Evolutionary conservation across 352 stramenopile genomes (phyloP), one percentile per base, ranked within the genome.

Genomic region (Phytophthora crassamura): DNA sequence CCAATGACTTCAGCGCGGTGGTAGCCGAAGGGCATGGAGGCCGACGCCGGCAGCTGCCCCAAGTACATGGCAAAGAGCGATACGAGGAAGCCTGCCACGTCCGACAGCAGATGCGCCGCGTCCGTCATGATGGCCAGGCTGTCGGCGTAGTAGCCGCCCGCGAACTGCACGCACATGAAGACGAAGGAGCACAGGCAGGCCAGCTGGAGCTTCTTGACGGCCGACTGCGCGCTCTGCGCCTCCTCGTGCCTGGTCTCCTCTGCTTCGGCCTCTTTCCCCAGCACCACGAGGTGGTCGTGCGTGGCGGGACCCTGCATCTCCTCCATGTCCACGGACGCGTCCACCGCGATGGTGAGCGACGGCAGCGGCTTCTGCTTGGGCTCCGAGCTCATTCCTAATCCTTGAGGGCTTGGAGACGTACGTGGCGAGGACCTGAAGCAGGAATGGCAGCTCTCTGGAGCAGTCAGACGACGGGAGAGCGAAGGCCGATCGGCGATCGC

Each of bases 101-200:
- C 88, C 46, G 81, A 90, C 33, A 95, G 68, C 49, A 94, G 62
- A 41, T 95, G 88, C 30, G 86, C 88, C 14, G 88, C 88, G 69
- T 95, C 88, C 50, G 88, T 92, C 85, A 99, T 93, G 64, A 99
- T 97, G 10, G 98, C 97, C 14, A 99, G 78, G 57, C 90, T 98
- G 56, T 93, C 94, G 0, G 95, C 87, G 56, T 98, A 80, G 51
- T 96, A 93, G 8, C 97, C 98, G 16, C 97, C 97, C 33, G 97
- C 64, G 12, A 99, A 85, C 80, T 99, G 96, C 15, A 98, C 82
- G 32, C 97, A 74, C 83, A 99, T 98, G 75, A 99, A 99, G 40
- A 93, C 55, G 12, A 92, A 79, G 40, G 93, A 97, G 49, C 96
- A 95, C 11, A 84, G 42, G 39, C 84, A 93, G 14, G 85, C 87